Conservation (phyloP, 2,329 filamentous ascomycete genomes). For the Trichoderma brevicompactum region DNA sequence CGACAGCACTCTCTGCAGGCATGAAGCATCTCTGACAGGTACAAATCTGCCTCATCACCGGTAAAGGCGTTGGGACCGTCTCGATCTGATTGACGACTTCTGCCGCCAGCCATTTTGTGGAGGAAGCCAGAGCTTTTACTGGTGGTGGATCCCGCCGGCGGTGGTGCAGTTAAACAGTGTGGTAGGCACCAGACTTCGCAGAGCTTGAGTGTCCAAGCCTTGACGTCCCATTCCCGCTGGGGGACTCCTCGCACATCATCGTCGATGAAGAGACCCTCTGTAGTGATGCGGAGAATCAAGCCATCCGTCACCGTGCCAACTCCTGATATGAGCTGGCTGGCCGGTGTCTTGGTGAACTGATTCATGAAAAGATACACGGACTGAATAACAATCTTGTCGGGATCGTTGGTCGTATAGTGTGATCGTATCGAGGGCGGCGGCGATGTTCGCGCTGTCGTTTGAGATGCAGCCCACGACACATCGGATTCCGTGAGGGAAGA, state of each 20-base stretch:
- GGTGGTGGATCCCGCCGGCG: constrained; percentile 47
- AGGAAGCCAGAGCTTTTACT: constrained; percentile 49
- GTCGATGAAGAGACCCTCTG: constrained; percentile 94
- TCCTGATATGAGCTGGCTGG: constrained; percentile 87
- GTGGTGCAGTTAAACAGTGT: constrained; percentile 58
- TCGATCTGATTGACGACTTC: constrained; percentile 53
- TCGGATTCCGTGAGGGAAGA: constrained; percentile 75
- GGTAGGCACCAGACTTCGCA: constrained; percentile 85
- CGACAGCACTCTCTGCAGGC: constrained; percentile 69
- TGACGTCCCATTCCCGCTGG: constrained; percentile 98
- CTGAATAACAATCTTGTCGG: constrained; percentile 93
- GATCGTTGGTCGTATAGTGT: constrained; percentile 85
- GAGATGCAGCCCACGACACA: constrained; percentile 82
- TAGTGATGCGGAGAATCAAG: constrained; percentile 87
- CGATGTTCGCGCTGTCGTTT: constrained; percentile 81
- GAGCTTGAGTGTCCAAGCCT: constrained; percentile 94
- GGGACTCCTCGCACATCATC: constrained; percentile 89
- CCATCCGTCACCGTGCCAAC: constrained; percentile 87
- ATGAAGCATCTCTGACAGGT: constrained; percentile 64
- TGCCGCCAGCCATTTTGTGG: constrained; percentile 53
- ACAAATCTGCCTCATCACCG: constrained; percentile 69
- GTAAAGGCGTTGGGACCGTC: constrained; percentile 57
- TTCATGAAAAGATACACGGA: constrained; percentile 94
- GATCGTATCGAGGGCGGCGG: constrained; percentile 78
- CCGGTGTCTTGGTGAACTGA: constrained; percentile 82